Conservation (phyloP, 495 filamentous ascomycete species). For the Saxophila tyrrhenica region DNA sequence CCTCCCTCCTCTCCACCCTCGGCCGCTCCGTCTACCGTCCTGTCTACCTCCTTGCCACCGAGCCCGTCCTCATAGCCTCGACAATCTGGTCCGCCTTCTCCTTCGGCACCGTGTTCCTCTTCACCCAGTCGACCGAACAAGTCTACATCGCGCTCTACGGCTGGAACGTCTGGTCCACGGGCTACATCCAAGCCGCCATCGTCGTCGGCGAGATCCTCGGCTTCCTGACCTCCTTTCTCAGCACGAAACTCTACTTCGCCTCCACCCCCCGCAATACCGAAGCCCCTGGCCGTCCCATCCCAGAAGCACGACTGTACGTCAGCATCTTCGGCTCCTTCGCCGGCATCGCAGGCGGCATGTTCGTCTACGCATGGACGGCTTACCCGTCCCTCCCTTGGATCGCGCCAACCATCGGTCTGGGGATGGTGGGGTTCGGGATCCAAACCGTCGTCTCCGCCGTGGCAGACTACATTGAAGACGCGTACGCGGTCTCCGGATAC, state of each 20-base stretch:
- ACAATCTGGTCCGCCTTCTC: constrained; percentile 42
- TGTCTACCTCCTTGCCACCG: constrained; percentile 38
- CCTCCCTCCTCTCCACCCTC: constrained; percentile 7
- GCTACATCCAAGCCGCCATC: constrained; percentile 25
- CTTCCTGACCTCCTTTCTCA: constrained; percentile 17
- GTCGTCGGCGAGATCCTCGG: constrained; percentile 29
- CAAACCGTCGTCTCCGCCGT: constrained; percentile 22
- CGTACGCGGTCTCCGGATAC: constrained; percentile 28
- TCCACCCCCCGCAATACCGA: constrained; percentile 21
- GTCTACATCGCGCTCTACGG: constrained; percentile 25
- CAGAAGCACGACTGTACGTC: constrained; percentile 23
- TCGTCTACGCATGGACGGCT: constrained; percentile 24
- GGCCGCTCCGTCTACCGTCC: constrained; percentile 31
- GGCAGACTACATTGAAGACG: constrained; percentile 29
- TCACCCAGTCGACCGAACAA: constrained; percentile 27
- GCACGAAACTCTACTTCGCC: constrained; percentile 19
- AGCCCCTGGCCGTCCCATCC: constrained; percentile 17
- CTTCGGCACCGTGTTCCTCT: constrained; percentile 41
- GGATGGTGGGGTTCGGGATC: constrained; percentile 22
- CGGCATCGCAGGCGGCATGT: constrained; percentile 22
- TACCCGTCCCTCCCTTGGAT: constrained; percentile 21
- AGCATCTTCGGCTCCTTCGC: constrained; percentile 18
- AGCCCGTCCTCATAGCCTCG: constrained; percentile 41
- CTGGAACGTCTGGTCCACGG: constrained; percentile 22
- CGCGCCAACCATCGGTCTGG: constrained; percentile 19